A percentile compares a stretch with the other conserved stretches of the same genome.
phyloP scores from a whole-genome alignment of 768 basidiomycete genomes.

The Collybia nuda region DNA sequence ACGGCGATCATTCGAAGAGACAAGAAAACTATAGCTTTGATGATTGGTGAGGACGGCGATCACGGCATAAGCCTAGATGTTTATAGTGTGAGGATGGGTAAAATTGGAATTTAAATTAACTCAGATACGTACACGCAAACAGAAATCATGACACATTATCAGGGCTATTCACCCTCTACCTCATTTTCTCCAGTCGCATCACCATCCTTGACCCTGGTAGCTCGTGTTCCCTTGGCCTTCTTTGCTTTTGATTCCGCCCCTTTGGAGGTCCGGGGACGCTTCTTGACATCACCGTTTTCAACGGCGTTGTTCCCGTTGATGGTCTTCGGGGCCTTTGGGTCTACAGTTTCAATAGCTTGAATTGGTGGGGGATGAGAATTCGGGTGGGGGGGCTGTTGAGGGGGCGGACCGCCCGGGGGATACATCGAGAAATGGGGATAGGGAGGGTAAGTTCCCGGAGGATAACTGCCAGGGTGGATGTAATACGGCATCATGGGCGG shows the following conservation, averaged over 20 bases:
- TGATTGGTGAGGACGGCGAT: too few relatives aligned
- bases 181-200: constrained; percentile 1
- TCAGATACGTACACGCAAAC: too few relatives aligned
- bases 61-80: too few relatives aligned
- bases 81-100: neutral
- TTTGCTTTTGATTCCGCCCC: constrained; percentile 29
- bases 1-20: too few relatives aligned
- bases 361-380: constrained; percentile 14
- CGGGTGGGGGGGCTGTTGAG: constrained; percentile 14
- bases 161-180: neutral
- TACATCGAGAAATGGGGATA: constrained; percentile 31
- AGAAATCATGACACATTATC: too few relatives aligned
- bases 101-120: too few relatives aligned
- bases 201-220: constrained; percentile 4
- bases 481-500: constrained; percentile 39
- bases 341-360: constrained; percentile 12
- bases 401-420: constrained; percentile 22
- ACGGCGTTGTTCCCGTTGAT: constrained; percentile 13
- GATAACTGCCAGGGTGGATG: constrained; percentile 32
- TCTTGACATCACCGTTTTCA: constrained; percentile 10
- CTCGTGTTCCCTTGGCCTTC: constrained; percentile 20
- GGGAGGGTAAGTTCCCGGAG: constrained; percentile 28
- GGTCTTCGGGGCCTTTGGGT: constrained; percentile 16
- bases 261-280: constrained; percentile 27
- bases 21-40: too few relatives aligned